A percentile compares a stretch with the other conserved stretches of the same genome.
Conservation (phyloP, 768 basidiomycete species). For the Mycena belliarum region DNA sequence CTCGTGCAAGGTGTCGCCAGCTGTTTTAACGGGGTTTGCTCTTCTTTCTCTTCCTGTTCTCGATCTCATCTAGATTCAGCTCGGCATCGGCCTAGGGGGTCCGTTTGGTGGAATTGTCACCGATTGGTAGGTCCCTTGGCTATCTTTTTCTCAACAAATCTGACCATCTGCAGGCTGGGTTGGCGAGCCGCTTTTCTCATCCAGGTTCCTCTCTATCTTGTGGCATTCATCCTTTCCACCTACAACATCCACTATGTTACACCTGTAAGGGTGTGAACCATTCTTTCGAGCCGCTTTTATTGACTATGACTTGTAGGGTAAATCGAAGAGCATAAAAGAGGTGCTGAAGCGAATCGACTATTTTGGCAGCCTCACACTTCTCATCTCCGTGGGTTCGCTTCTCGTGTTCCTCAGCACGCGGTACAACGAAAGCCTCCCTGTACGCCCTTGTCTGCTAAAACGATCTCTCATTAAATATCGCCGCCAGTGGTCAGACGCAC, state of each 20-base stretch:
- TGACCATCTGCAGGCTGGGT: slow-evolving; percentile 51
- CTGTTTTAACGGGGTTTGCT: slow-evolving; percentile 70
- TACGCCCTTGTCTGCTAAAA: slow-evolving; percentile 33
- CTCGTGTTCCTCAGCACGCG: slow-evolving; percentile 69
- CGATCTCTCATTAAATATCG: neutral
- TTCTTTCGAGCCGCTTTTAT: too few species aligned
- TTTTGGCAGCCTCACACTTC: slow-evolving; percentile 62
- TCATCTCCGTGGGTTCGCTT: slow-evolving; percentile 60
- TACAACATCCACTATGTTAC: slow-evolving; percentile 67
- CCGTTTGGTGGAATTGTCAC: slow-evolving; percentile 75
- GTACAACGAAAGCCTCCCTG: slow-evolving; percentile 67
- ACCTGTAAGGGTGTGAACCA: slow-evolving; percentile 40
- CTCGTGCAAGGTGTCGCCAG: slow-evolving; percentile 71
- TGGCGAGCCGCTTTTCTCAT: slow-evolving; percentile 84
- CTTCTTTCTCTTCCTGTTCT: neutral
- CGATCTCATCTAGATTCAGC: slow-evolving; percentile 37
- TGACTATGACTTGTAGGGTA: slow-evolving; percentile 46
- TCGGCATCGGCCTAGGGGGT: slow-evolving; percentile 78
- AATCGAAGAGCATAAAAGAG: slow-evolving; percentile 63
- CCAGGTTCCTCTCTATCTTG: slow-evolving; percentile 67
- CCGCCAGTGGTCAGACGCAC: slow-evolving; percentile 55
- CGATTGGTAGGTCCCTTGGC: slow-evolving; percentile 50
- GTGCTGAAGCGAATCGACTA: slow-evolving; percentile 79
- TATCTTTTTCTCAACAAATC: neutral
- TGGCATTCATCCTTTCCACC: slow-evolving; percentile 59